Evolutionary conservation across 495 filamentous ascomycete species (phyloP).

Genomic region (Achaetomiella virescens): DNA sequence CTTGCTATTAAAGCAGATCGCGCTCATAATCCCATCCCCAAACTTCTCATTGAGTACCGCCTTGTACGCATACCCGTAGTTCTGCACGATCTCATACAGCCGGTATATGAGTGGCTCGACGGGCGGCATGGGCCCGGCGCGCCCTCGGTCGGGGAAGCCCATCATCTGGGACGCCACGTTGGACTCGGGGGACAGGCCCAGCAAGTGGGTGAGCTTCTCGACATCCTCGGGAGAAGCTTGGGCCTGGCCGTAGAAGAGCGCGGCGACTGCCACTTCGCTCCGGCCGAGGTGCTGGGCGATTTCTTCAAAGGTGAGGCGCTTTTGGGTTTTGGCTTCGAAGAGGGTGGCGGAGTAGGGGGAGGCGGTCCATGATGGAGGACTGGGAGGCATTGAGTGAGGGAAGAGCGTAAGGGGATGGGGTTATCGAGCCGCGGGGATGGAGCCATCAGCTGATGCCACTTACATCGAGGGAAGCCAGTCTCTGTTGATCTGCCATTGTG

Average conservation of each 20-base stretch:
- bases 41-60: conserved; percentile 98
- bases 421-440: no score
- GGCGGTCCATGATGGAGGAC: conserved; percentile 39
- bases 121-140: conserved; percentile 86
- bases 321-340: conserved; percentile 74
- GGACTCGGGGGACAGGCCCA: conserved; percentile 54
- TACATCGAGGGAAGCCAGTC: conserved; percentile 33
- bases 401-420: not conserved
- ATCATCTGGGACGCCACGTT: conserved; percentile 56
- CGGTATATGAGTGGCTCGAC: conserved; percentile 91
- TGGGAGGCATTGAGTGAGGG: conserved; percentile 15
- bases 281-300: conserved; percentile 74
- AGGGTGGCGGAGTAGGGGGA: conserved; percentile 71
- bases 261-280: conserved; percentile 83
- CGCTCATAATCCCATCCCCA: conserved; percentile 98
- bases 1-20: conserved; percentile 86
- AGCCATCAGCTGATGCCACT: conserved; percentile 1
- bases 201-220: conserved; percentile 58
- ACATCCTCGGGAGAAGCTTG: conserved; percentile 74
- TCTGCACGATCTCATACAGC: conserved; percentile 95
- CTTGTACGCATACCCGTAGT: conserved; percentile 96
- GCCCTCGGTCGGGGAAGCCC: conserved; percentile 76
- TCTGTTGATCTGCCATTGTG: conserved; percentile 9
- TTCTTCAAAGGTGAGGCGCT: conserved; percentile 70
- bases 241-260: conserved; percentile 92